A percentile compares a stretch with the other conserved stretches of the same genome.
phyloP scores from a whole-genome alignment of 2,329 filamentous ascomycete species.

The Colletotrichum incanum region DNA sequence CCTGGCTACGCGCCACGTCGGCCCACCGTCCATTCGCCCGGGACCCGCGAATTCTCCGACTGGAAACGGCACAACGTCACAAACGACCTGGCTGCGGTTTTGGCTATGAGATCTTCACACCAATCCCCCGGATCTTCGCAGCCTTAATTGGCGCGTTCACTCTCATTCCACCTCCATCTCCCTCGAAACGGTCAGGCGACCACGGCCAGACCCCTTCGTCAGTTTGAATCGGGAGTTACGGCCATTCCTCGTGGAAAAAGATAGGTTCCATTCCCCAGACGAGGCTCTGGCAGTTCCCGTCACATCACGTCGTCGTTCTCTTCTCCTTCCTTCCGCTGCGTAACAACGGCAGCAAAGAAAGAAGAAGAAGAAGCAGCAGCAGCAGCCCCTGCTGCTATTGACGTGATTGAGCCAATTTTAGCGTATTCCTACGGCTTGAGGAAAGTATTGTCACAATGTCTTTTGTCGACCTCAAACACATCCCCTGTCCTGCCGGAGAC shows the following conservation, averaged over 20 bases:
- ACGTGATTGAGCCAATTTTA: slow-evolving; percentile 25
- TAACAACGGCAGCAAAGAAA: neutral
- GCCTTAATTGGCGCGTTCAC: slow-evolving; percentile 26
- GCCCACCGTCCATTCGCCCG: slow-evolving; percentile 10
- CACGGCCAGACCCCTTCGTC: neutral
- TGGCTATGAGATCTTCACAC: slow-evolving; percentile 35
- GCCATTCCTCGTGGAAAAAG: neutral
- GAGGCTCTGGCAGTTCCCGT: slow-evolving; percentile 5
- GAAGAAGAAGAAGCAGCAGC: neutral
- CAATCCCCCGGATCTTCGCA: slow-evolving; percentile 39
- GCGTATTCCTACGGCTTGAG: neutral
- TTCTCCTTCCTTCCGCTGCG: neutral
- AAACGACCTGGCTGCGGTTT: slow-evolving; percentile 32
- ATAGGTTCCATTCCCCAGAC: neutral
- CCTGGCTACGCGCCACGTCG: slow-evolving; percentile 17
- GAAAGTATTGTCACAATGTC: slow-evolving; percentile 42
- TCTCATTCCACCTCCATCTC: slow-evolving; percentile 22
- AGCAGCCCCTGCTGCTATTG: slow-evolving; percentile 51
- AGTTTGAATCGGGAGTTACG: neutral
- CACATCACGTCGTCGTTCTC: neutral
- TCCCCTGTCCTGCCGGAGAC: slow-evolving; percentile 66
- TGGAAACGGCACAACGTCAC: slow-evolving; percentile 27
- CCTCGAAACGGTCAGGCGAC: slow-evolving; percentile 3
- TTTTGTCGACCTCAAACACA: slow-evolving; percentile 58
- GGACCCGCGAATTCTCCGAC: slow-evolving; percentile 38